Base-by-base conservation (phyloP, 495 filamentous ascomycete species). In the Aspergillus nanangensis region DNA sequence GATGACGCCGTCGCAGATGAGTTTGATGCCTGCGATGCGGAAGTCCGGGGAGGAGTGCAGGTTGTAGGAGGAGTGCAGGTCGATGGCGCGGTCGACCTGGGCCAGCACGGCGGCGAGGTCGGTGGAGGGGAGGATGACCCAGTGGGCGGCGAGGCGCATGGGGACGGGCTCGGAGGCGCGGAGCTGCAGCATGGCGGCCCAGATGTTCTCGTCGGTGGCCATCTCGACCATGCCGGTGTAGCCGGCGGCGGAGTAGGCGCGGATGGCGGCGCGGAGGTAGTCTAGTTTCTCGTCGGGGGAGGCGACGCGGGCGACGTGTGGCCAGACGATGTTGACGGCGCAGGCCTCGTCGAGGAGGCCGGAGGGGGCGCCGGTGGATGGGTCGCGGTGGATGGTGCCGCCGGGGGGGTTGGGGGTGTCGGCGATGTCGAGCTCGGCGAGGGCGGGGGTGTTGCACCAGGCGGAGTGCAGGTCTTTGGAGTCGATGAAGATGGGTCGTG, bases 1-100 rank as follows among this genome's bases (percentile, higher is more conserved):
- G 35, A 86, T 68, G 8, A 84, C 78, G 1, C 82, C 82, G 44
- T 86, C 82, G 45, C 80, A 81, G 34, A 86, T 85, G 17, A 86
- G 63, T 49, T 86, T 86, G 52, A 85, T 76, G n/a, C 82, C 82
- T 1, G 77, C 72, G 13, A 86, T 62, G 22, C 77, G 65, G 39
- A 81, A 79, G 34, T 78, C 71, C 0, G 76, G 79, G 11, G 61
- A 69, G 1, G 68, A 76, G 0, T 49, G 10, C 3, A 62, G 58
- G 41, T 76, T 78, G 52, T 68, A 79, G 40, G 72, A 39, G 8
- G 47, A 38, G 14, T 69, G 65, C 3, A 85, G 57, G 47, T 77
- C 78, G 33, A 79, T 77, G 0, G 82, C 82, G 9, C 76, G 70
- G 23, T 84, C 78, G 0, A 86, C 75, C 53, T 82, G 78, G 33